Conservation (phyloP, 495 filamentous ascomycete species). For the Penicillium flavigenum region DNA sequence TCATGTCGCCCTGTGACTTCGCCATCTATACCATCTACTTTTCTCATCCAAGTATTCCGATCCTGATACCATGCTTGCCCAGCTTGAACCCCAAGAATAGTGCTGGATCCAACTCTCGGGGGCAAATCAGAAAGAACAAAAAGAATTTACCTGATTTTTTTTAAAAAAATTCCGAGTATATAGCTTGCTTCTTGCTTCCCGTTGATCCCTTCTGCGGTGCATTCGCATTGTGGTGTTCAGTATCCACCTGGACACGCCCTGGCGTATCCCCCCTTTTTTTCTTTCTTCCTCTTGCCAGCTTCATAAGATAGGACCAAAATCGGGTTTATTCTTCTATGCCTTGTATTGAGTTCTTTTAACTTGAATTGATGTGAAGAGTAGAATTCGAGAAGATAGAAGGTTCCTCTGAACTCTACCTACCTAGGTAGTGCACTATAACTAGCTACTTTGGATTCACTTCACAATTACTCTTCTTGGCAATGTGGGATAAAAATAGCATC, state of each 20-base stretch:
- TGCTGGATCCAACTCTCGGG: conserved; percentile 7
- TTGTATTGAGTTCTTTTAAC: neutral
- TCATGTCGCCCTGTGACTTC: conserved; percentile 15
- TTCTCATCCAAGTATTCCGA: conserved; percentile 1
- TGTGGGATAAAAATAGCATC: too few relatives aligned
- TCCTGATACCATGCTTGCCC: neutral
- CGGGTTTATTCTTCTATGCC: neutral
- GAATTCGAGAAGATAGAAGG: too few relatives aligned
- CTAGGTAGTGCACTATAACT: too few relatives aligned
- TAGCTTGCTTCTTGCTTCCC: conserved; percentile 3
- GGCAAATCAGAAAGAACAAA: conserved; percentile 9
- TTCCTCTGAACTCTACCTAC: too few relatives aligned
- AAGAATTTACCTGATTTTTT: conserved; percentile 6
- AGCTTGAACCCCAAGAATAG: neutral
- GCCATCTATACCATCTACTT: conserved; percentile 14
- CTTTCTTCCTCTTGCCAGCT: neutral
- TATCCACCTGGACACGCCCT: neutral
- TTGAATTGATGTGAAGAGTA: too few relatives aligned
- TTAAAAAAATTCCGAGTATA: conserved; percentile 12
- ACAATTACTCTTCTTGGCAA: too few relatives aligned
- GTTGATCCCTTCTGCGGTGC: neutral
- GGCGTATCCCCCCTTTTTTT: neutral
- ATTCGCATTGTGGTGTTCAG: conserved; percentile 20
- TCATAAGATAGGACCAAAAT: neutral
- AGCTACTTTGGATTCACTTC: too few relatives aligned